Base-by-base conservation (phyloP, 2,329 filamentous ascomycete species). In the Ophiosphaerella herpotricha region DNA sequence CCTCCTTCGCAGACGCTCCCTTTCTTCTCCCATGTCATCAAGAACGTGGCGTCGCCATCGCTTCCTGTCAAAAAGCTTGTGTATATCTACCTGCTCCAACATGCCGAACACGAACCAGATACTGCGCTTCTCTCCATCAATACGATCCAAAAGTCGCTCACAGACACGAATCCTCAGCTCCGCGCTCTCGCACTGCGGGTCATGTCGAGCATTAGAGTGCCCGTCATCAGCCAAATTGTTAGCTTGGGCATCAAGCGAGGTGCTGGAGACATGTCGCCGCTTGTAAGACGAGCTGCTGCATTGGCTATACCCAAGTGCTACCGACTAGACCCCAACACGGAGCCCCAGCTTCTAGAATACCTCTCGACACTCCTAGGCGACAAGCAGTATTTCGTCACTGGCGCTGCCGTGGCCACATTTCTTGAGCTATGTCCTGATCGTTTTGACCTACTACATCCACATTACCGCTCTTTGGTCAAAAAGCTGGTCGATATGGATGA, bases 401-500 rank as follows among this genome's bases (percentile, higher is more conserved):
- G 94, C 2, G 91, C 94, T 2, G 94, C 94, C 0, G 91, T 97
- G 3, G 85, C 87, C 33, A 90, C 94, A 0, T 97, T 95, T 64
- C 74, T 95, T 72, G 91, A 96, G 58, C 80, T 97, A 24, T 97
- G 93, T 60, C 92, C 94, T 0, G 88, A 95, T 13, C 81, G 89
- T 46, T 82, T 96, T 57, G 92, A 97, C 69, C 77, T 99, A 52
- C 86, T 99, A 60, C 94, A 99, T 74, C 86, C 88, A 58, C 89
- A 96, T 69, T 99, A 97, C 75, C 85, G 90, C 43, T 81, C 84
- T 32, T 77, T 99, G 55, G 86, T 96, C 55, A 90, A 86, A 72
- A 96, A 97, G 78, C 77, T 97, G 44, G 91, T 97, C 21, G 94
- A 99, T 70, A 99, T 99, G 94, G 94, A 99, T 67, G 94, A 99